Base-by-base conservation (phyloP, 805 yeast genomes). In the Metschnikowia cubensis region DNA sequence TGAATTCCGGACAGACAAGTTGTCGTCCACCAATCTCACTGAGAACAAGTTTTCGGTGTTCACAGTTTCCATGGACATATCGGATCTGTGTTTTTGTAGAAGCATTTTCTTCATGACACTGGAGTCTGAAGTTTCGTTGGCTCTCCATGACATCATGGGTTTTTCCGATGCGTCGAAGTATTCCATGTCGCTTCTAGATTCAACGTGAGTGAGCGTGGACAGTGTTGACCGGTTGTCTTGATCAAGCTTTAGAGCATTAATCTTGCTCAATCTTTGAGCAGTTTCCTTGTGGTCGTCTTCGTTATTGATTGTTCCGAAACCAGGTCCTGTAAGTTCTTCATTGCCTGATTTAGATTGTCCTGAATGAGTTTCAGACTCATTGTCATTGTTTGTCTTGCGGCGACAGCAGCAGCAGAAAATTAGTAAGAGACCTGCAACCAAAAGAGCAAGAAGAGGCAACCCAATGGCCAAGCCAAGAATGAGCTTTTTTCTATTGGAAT, bases 401-500 rank as follows among this genome's bases (percentile, higher is more conserved):
- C 52, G 76, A 59, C 82, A 82, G 59, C 88, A 82, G 59, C 88
- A 80, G 55, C 70, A 69, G 57, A 78, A 73, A 53, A 85, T 69
- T 4, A 89, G 45, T 2, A 84, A 32, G 1, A 79, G 45, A 0
- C 71, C 73, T 0, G 81, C 76, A 2, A 82, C 56, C 7, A 83
- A 58, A 0, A 87, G 58, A 1, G 77, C 76, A 3, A 81, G 68
- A 0, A 78, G 62, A 1, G 96, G 96, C 42, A 94, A 76, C 1
- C 85, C 88, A n/a, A 87, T 91, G 49, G 97, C 97, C 52, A 91
- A 77, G 1, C 91, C 96, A 62, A 92, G 87, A 0, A 96, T 96
- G n/a, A 88, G 72, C 2, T 80, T 78, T 56, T 79, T 84, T 47
- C 71, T 74, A n/a, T 17, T 25, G 1, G 75, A 55, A 1, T 66